Base-by-base conservation (phyloP, 192 early-diverging fungal species). In the Coemansia sp. region DNA sequence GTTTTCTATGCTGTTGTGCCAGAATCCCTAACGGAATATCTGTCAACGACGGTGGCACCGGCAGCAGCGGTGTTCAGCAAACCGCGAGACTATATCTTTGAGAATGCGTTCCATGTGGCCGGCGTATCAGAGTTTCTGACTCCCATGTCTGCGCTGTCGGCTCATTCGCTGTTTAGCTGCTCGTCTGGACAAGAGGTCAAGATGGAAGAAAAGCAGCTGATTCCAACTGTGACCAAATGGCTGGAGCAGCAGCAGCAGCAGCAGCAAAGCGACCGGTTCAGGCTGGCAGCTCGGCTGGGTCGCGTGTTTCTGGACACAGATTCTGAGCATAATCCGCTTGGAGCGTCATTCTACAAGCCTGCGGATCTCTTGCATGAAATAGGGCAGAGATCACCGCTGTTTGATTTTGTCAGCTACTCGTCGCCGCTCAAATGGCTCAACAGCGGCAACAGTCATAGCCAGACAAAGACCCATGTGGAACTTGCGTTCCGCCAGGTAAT, bases 391-490 rank as follows among this genome's bases (percentile, higher is more conserved):
- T 32, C 67, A 30, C 79, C 79, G 25, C 42, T 76, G 34, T 76
- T 73, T 49, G 71, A 33, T 10, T 82, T 82, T 56, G 68, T 71
- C 17, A 48, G 56, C 61, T 56, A 71, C 28, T 62, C 61, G 22
- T 73, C 79, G 57, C 74, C 71, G 50, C 67, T 82, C 16, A 48
- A 54, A 30, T 82, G 79, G 79, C 64, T 71, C 2, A 62, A 63
- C 6, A 66, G 65, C 57, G 57, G 45, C 36, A 36, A n/a, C n/a
- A n/a, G n/a, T n/a, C n/a, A 34, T 7, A 18, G 28, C 51, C 10
- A 20, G 33, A n/a, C 54, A 10, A 20, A 30, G 12, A 63, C 62
- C 48, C 69, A 82, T 32, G 59, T 76, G 17, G 60, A 67, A 8
- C 64, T 76, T 12, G 61, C 18, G 2, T 71, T 76, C 32, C 14